Evolutionary conservation across 2,329 filamentous ascomycete species (phyloP), one percentile per base, ranked within the genome.

Genomic region (Aureobasidium lini): DNA sequence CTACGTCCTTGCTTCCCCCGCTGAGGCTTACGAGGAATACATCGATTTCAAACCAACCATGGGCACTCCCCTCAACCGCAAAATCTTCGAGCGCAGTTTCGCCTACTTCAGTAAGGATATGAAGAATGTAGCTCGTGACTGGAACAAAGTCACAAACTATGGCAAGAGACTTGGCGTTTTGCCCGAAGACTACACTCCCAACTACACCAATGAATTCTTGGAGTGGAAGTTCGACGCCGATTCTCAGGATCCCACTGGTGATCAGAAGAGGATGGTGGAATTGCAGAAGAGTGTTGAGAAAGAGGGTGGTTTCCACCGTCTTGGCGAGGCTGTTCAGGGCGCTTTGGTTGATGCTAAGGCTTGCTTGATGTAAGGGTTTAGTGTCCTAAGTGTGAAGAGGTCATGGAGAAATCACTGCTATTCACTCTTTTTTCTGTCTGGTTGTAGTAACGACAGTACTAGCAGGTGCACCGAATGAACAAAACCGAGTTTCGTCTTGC

Each of bases 71-170:
- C 81, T 90, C 60, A 89, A 90, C 77, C 81, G 83, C 66, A 89
- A 90, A 79, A 90, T 91, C 72, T 90, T 88, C 67, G 87, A 90
- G 79, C 84, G 87, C 62, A 88, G 84, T 66, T 91, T 83, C 67
- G 87, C 87, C 18, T 90, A 90, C 78, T 88, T 90, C 72, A 88
- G 84, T 61, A 80, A 80, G 64, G 87, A 90, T 65, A 69, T 90
- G 64, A 86, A 88, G 81, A 91, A 91, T 65, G 87, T 91, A 6
- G 65, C 72, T 57, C 82, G 88, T 49, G 88, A 91, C 75, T 91
- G 88, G 88, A 73, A 79, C 60, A 90, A 91, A 79, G 88, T 90
- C 10, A 90, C 88, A 47, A 79, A 78, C 63, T 91, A 91, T 69
- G 87, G 88, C 34, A 89, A 90, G 79, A 78, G 87, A 3, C 78